Conservation (phyloP, 2,329 filamentous ascomycete genomes). For the Onygenales sp. region DNA sequence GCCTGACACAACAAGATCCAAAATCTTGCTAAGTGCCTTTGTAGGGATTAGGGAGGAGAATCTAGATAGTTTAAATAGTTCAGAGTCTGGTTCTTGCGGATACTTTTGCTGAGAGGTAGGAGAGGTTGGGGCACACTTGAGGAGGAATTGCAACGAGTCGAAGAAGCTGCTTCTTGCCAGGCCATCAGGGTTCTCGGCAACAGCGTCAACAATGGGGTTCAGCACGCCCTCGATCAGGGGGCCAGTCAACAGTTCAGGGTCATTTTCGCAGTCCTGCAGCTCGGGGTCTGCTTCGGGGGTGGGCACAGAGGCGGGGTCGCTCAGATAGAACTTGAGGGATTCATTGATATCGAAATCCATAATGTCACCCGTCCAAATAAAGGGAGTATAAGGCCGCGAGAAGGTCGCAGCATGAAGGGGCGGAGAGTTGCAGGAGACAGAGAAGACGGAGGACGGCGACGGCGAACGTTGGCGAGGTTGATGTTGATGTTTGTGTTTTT, state of each 20-base stretch:
- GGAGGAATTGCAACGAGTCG: slow-evolving; percentile 87
- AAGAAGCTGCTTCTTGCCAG: slow-evolving; percentile 70
- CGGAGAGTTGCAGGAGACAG: slow-evolving; percentile 7
- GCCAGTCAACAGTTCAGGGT: slow-evolving; percentile 72
- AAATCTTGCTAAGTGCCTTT: slow-evolving; percentile 79
- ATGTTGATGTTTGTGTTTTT: slow-evolving; percentile 20
- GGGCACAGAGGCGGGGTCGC: slow-evolving; percentile 71
- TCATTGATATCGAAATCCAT: slow-evolving; percentile 92
- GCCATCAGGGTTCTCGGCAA: slow-evolving; percentile 85
- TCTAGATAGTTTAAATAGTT: slow-evolving; percentile 60
- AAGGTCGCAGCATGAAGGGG: neutral
- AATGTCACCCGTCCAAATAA: slow-evolving; percentile 51
- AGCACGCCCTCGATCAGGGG: slow-evolving; percentile 73
- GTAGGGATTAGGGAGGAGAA: slow-evolving; percentile 70
- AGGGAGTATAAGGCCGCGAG: slow-evolving; percentile 4
- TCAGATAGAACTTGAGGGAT: slow-evolving; percentile 93
- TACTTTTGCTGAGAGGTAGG: slow-evolving; percentile 22
- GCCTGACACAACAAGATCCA: slow-evolving; percentile 81
- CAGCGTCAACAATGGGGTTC: slow-evolving; percentile 84
- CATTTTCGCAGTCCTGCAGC: slow-evolving; percentile 84
- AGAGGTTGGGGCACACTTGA: slow-evolving; percentile 75
- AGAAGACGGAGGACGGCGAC: slow-evolving; percentile 3
- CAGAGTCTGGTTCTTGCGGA: slow-evolving; percentile 45
- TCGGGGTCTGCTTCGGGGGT: slow-evolving; percentile 78
- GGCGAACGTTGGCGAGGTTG: slow-evolving; percentile 14